Evolutionary conservation across 2,329 filamentous ascomycete species (phyloP), one percentile per base, ranked within the genome.

Genomic region (Neonectria neomacrospora): DNA sequence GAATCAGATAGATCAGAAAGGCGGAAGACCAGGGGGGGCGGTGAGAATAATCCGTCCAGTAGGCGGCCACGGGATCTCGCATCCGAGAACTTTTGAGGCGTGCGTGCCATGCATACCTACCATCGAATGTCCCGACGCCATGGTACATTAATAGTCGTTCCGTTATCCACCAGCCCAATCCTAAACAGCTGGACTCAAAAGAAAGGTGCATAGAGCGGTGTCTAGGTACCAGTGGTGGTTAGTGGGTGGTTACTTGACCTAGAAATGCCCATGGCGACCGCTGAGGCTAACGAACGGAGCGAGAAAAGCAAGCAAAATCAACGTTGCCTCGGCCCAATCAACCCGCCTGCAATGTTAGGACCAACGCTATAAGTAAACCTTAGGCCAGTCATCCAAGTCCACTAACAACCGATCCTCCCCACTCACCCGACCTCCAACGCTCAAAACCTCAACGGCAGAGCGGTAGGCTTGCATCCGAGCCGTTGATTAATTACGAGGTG

Each of bases 401-500:
- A n/a, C n/a, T n/a, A n/a, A n/a, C 34, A 37, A 16, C 9, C 32
- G 11, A 37, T 12, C 37, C 14, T 26, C 37, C 12, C 20, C 57
- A 26, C 58, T 54, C 42, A 34, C 50, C 37, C 44, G 58, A 64
- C 44, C 47, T 32, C 26, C 37, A 30, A 44, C 26, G 23, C 39
- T 42, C 57, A 45, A 51, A 44, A 26, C 34, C 44, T 20, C 28
- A 26, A 51, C 54, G 47, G 53, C 28, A 11, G 11, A 12, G 16
- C 59, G 58, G 53, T 66, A 58, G 62, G 54, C 62, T 63, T 67
- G 69, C 62, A 55, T 65, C 67, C 58, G 62, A 32, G 51, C 56
- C 54, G 58, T 63, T 64, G 60, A 58, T 68, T 63, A 50, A 67
- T 41, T 61, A 67, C 69, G 61, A 41, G 69, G 68, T 41, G 47